phyloP scores from a whole-genome alignment of 2,329 filamentous ascomycete species.

The Calonectria honghensis region DNA sequence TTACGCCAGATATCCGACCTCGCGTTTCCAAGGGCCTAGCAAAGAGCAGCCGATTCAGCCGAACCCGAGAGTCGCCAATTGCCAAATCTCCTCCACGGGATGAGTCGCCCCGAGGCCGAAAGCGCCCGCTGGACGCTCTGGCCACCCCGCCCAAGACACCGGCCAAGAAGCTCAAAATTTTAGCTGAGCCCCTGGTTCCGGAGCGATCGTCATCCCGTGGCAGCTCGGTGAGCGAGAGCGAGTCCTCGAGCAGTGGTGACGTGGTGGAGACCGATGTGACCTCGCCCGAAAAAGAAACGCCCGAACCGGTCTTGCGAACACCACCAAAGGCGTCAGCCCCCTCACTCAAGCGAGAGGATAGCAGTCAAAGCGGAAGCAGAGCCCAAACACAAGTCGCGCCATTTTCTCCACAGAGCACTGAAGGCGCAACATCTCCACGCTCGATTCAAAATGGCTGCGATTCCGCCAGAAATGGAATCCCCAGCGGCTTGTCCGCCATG shows the following conservation, averaged over 20 bases:
- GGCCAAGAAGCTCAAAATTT: slow-evolving; percentile 68
- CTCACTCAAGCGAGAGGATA: slow-evolving; percentile 36
- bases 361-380: slow-evolving; percentile 34
- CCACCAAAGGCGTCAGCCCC: slow-evolving; percentile 45
- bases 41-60: slow-evolving; percentile 58
- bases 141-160: slow-evolving; percentile 75
- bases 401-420: slow-evolving; percentile 58
- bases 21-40: slow-evolving; percentile 65
- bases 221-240: slow-evolving; percentile 60
- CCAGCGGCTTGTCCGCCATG: slow-evolving; percentile 54
- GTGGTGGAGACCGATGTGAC: slow-evolving; percentile 67
- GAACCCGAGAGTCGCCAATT: slow-evolving; percentile 59
- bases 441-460: slow-evolving; percentile 33
- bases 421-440: slow-evolving; percentile 53
- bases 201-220: slow-evolving; percentile 60
- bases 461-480: slow-evolving; percentile 31
- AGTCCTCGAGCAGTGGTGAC: slow-evolving; percentile 54
- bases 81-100: slow-evolving; percentile 55
- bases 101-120: slow-evolving; percentile 57
- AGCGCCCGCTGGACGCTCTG: slow-evolving; percentile 66
- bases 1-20: slow-evolving; percentile 73
- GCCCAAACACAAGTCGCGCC: slow-evolving; percentile 46
- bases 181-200: slow-evolving; percentile 53
- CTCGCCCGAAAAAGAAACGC: slow-evolving; percentile 69
- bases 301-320: slow-evolving; percentile 60